A percentile compares a stretch with the other conserved stretches of the same genome.
Conservation (phyloP, 306 rosid species). For the Canavalia gladiata region DNA sequence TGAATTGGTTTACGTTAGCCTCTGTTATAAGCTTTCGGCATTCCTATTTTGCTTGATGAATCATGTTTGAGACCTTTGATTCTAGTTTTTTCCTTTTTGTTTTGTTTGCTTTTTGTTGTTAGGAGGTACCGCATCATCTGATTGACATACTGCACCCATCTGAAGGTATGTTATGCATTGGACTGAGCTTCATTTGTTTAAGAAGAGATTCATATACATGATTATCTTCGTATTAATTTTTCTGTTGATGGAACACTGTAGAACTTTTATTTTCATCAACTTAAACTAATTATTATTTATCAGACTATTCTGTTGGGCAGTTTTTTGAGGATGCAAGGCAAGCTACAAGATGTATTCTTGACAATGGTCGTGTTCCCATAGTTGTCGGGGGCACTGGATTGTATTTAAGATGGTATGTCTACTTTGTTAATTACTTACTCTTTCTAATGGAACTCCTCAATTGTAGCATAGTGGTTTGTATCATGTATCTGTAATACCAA, state of each 20-base stretch:
- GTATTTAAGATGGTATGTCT: conserved; percentile 88
- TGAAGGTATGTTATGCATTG: conserved; percentile 71
- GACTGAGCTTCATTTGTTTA: conserved; percentile 32
- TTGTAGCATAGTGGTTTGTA: conserved; percentile 28
- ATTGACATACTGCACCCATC: conserved; percentile 80
- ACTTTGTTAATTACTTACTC: conserved; percentile 14
- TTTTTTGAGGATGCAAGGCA: conserved; percentile 95
- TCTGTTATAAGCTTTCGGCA: conserved; percentile 27
- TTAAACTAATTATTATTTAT: conserved; percentile 52
- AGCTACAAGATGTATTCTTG: conserved; percentile 78
- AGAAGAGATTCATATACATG: conserved; percentile 6
- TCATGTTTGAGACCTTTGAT: conserved; percentile 17
- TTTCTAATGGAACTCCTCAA: conserved; percentile 18
- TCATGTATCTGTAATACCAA: conserved; percentile 25
- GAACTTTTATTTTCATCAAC: conserved; percentile 40
- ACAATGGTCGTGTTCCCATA: conserved; percentile 80
- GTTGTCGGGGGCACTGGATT: conserved; percentile 97
- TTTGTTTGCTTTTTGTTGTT: conserved; percentile 43
- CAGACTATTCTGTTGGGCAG: conserved; percentile 95
- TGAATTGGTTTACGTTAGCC: conserved; percentile 23
- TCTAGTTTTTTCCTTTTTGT: conserved; percentile 34
- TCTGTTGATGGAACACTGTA: conserved; percentile 35
- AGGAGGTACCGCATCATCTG: conserved; percentile 93
- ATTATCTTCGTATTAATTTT: conserved; percentile 41
- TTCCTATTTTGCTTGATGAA: not conserved